Evolutionary conservation across 805 yeast species (phyloP), one percentile per base, ranked within the genome.

Genomic region (Schwanniomyces pseudopolymorphus): DNA sequence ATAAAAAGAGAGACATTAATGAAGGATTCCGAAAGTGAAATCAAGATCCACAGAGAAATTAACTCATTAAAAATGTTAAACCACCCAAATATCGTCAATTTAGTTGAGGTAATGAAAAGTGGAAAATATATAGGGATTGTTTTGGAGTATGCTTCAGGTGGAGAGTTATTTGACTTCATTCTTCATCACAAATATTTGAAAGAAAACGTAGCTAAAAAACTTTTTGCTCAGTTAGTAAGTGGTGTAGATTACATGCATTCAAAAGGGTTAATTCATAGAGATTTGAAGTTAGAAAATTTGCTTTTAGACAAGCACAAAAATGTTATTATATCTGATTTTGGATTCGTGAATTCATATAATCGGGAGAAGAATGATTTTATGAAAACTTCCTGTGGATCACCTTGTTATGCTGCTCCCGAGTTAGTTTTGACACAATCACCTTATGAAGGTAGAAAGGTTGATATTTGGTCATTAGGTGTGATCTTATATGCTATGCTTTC

Each of bases 391-490:
- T 92, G 99, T 66, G 99, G 99, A 1, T 89, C 96, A 2, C 99
- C 99, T 0, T 92, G 99, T 65, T 92, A 92, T 66, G 99, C 99
- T 0, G 99, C 99, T 1, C 99, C 99, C 0, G 99, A 94, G 63
- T 71, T 94, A 47, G 99, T 94, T 3, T 85, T 90, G 25, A 85
- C 92, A 10, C 88, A 84, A 52, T 79, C 83, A 44, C 90, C 96
- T 13, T 94, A 94, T 63, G 89, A 87, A 55, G 97, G 96, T 19
- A 80, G 89, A 51, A 90, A 89, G 66, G 97, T 89, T 26, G 99
- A 94, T 67, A 86, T 91, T 37, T 94, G 99, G 99, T 89, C 97
- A 0, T 83, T 96, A 58, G 99, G 99, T 49, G 91, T 94, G 24
- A 94, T 94, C 44, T 70, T 94, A 37, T 94, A 90, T 61, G 97